A percentile compares a stretch with the other conserved stretches of the same genome.
phyloP scores from a whole-genome alignment of 768 basidiomycete genomes.

The Daedaleopsis nitida region DNA sequence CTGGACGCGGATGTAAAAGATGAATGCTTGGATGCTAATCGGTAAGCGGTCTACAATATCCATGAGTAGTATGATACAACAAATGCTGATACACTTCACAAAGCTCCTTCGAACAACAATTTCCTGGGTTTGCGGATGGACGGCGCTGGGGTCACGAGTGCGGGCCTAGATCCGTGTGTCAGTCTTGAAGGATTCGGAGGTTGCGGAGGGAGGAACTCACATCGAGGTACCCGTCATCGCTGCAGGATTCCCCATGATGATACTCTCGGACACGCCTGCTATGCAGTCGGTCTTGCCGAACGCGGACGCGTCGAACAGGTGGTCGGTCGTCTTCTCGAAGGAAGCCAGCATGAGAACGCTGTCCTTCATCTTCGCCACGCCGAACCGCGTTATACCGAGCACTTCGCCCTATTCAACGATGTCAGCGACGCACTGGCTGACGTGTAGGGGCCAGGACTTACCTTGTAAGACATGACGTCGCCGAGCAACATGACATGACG shows the following conservation, averaged over 20 bases:
- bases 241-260: slow-evolving; percentile 98
- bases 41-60: no score
- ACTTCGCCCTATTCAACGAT: slow-evolving; percentile 77
- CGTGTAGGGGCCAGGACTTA: slow-evolving; percentile 27
- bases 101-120: slow-evolving; percentile 41
- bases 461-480: slow-evolving; percentile 99
- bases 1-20: no score
- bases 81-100: slow-evolving; percentile 28
- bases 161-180: slow-evolving; percentile 34
- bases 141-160: slow-evolving; percentile 39
- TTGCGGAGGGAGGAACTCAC: slow-evolving; percentile 45
- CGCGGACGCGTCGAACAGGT: slow-evolving; percentile 96
- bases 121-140: slow-evolving; percentile 38
- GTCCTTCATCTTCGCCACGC: slow-evolving; percentile 99
- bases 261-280: slow-evolving; percentile 97
- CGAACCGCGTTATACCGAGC: slow-evolving; percentile 96
- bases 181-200: background rate
- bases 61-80: slow-evolving; percentile 11
- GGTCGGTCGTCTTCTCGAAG: slow-evolving; percentile 99
- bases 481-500: slow-evolving; percentile 98
- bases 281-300: slow-evolving; percentile 95
- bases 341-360: slow-evolving; percentile 98
- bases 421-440: background rate
- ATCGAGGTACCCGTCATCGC: slow-evolving; percentile 94
- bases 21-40: no score